phyloP scores from a whole-genome alignment of 2,329 filamentous ascomycete species.

The Hymenoscyphus albidus region DNA sequence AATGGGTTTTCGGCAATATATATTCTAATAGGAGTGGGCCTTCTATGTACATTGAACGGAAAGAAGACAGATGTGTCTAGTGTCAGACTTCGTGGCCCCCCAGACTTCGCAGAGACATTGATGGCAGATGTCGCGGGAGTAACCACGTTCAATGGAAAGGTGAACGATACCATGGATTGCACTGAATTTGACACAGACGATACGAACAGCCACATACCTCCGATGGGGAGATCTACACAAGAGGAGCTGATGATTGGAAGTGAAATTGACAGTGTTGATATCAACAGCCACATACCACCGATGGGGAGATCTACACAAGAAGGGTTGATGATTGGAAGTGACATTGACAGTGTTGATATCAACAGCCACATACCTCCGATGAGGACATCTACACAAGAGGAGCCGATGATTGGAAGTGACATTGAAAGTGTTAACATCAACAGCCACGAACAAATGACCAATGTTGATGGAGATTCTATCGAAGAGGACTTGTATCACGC shows the following conservation, averaged over 20 bases:
- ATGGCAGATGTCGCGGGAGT: neutral
- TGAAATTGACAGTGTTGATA: neutral
- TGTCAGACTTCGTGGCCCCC: neutral
- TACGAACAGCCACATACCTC: neutral
- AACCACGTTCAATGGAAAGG: neutral
- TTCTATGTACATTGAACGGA: neutral
- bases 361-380: no score
- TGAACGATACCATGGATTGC: neutral
- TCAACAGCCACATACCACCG: neutral
- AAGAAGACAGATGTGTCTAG: neutral
- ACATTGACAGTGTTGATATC: no score
- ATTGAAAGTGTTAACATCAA: no score
- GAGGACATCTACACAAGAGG: no score
- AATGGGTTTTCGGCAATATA: neutral
- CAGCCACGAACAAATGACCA: neutral
- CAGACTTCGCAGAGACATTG: neutral
- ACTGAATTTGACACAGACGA: neutral
- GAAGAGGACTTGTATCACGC: constrained; percentile 9
- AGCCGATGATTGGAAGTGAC: no score
- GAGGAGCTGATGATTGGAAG: neutral
- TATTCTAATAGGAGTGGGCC: neutral
- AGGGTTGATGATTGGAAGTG: no score
- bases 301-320: no score
- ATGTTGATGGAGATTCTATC: neutral
- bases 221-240: neutral